Evolutionary conservation across 371 early-diverging fungal species (phyloP).

Genomic region (Lichtheimia hyalospora): DNA sequence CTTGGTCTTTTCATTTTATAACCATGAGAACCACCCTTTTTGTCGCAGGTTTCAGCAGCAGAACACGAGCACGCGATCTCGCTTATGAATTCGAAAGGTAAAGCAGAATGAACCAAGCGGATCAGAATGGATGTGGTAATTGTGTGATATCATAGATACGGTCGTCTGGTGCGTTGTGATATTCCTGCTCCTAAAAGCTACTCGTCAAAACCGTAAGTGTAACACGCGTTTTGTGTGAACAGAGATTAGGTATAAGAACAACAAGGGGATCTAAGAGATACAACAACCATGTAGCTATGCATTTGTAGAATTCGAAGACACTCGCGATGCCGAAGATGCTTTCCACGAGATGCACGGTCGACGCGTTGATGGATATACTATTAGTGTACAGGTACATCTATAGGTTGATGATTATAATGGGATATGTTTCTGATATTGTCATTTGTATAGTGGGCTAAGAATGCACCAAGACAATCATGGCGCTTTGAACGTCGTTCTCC

Average conservation of each 20-base stretch:
- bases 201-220: slow-evolving; percentile 65
- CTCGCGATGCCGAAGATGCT: slow-evolving; percentile 86
- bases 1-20: not conserved
- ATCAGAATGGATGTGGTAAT: not conserved
- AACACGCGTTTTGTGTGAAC: too few relatives aligned
- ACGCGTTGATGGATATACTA: slow-evolving; percentile 71
- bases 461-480: slow-evolving; percentile 36
- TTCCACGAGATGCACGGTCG: slow-evolving; percentile 86
- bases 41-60: slow-evolving; percentile 70
- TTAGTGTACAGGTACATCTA: slow-evolving; percentile 72
- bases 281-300: slow-evolving; percentile 60
- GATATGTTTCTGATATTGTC: not conserved
- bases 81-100: slow-evolving; percentile 88
- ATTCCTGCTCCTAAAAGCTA: slow-evolving; percentile 75
- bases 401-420: not conserved
- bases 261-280: not conserved
- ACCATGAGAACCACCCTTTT: slow-evolving; percentile 62
- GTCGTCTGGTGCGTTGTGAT: slow-evolving; percentile 80
- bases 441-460: slow-evolving; percentile 19
- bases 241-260: not conserved
- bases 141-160: slow-evolving; percentile 55
- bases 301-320: slow-evolving; percentile 91
- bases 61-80: slow-evolving; percentile 75
- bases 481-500: slow-evolving; percentile 67
- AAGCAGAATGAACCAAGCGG: not conserved